These are phyloP conservation scores for Coemansia linderi DNA, from an alignment of 371 early-diverging fungal genomes.

Conservation along the genomic window DNA sequence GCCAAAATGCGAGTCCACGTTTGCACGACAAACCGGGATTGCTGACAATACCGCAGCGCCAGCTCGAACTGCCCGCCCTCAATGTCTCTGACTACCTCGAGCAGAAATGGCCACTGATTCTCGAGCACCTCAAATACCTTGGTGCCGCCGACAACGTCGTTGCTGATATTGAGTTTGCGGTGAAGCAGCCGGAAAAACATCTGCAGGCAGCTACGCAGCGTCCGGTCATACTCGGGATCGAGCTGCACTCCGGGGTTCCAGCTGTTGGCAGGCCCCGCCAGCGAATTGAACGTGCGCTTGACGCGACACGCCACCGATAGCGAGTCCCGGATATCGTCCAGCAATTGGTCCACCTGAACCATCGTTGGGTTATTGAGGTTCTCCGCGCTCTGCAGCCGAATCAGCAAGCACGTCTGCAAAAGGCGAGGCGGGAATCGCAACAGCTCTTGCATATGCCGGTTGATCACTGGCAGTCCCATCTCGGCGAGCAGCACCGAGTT, in stretches of 20 bases:
- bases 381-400: slow-evolving; percentile 74
- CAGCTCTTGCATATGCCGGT: slow-evolving; percentile 68
- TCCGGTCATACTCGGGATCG: slow-evolving; percentile 68
- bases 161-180: slow-evolving; percentile 64
- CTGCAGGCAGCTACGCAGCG: slow-evolving; percentile 71
- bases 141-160: slow-evolving; percentile 63
- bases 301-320: slow-evolving; percentile 73
- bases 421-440: slow-evolving; percentile 76
- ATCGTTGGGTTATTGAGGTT: slow-evolving; percentile 70
- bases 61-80: slow-evolving; percentile 75
- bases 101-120: slow-evolving; percentile 77
- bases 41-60: slow-evolving; percentile 74
- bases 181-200: slow-evolving; percentile 78
- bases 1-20: slow-evolving; percentile 70
- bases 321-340: slow-evolving; percentile 77
- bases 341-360: slow-evolving; percentile 75
- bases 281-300: slow-evolving; percentile 67
- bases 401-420: slow-evolving; percentile 75
- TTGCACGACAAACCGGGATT: slow-evolving; percentile 53
- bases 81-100: slow-evolving; percentile 68
- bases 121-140: slow-evolving; percentile 81
- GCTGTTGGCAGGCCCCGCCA: slow-evolving; percentile 67
- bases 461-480: slow-evolving; percentile 71
- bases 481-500: slow-evolving; percentile 65
- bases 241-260: slow-evolving; percentile 69